Percentiles rank a stretch among this genome's conserved stretches.
These are phyloP conservation scores for Trichoderma breve DNA, from an alignment of 2,329 filamentous ascomycete genomes.

Conservation along the genomic window DNA sequence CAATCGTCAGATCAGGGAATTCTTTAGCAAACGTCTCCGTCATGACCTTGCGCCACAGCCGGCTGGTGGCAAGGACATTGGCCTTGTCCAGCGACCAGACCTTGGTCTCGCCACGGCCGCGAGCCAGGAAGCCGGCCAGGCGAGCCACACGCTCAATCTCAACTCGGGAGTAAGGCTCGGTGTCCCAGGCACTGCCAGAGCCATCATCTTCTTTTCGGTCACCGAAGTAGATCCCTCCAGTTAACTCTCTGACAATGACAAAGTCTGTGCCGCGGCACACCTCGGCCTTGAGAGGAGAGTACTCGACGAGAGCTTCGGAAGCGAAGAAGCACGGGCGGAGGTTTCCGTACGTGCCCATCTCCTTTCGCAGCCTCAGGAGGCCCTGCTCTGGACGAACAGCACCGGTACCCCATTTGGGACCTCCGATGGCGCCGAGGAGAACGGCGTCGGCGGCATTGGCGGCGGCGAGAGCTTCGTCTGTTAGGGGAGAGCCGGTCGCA, in stretches of 20 bases:
- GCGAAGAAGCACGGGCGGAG: constrained; percentile 95
- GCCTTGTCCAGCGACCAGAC: constrained; percentile 92
- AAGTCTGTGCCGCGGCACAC: constrained; percentile 88
- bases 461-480: constrained; percentile 76
- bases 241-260: constrained; percentile 88
- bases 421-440: constrained; percentile 88
- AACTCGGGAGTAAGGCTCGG: constrained; percentile 76
- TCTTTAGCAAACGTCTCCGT: constrained; percentile 81
- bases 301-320: constrained; percentile 77
- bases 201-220: constrained; percentile 71
- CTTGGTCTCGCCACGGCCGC: constrained; percentile 64
- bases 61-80: background rate
- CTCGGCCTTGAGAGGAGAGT: constrained; percentile 81
- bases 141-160: constrained; percentile 89
- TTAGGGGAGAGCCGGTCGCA: constrained; percentile 72
- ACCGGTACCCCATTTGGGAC: constrained; percentile 94
- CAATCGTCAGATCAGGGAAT: constrained; percentile 80
- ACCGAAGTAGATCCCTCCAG: constrained; percentile 93
- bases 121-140: constrained; percentile 76
- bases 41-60: constrained; percentile 64
- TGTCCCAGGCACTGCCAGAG: constrained; percentile 74
- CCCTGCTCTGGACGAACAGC: constrained; percentile 88
- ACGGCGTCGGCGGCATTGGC: constrained; percentile 86
- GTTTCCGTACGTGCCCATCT: constrained; percentile 93
- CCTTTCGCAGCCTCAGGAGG: constrained; percentile 84